Base-by-base conservation (phyloP, 257 asterid genomes). In the Jacaranda mimosifolia region DNA sequence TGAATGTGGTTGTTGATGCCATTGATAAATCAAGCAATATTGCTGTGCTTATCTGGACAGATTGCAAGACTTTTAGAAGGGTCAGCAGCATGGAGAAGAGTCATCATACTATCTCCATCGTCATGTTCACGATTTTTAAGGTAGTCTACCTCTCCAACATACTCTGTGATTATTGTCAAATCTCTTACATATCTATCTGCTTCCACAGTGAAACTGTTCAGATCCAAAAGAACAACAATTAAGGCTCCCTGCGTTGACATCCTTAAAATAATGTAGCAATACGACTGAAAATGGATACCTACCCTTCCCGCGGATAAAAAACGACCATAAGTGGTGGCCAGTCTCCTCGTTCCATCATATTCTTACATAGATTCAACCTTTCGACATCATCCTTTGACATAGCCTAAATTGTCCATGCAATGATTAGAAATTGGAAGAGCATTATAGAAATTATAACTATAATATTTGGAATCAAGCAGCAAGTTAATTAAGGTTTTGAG, bases 31-130 rank as follows among this genome's bases (percentile, higher is more conserved):
- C 98, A 89, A 69, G 99, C 99, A 57, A 95, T 93, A 74, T 93
- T 95, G 55, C 99, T 91, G 5, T 84, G 89, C 76, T 88, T 89
- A 73, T 96, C 98, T 0, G 99, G 99, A 45, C 98, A 90, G 74
- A 96, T 91, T 78, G 91, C 97, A 0, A 96, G 94, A 73, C 88
- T 88, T 67, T 84, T 90, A 9, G 89, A 90, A 71, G 96, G 84
- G 75, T 89, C 87, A 14, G 87, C 70, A 9, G 99, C 88, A 46
- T 73, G 82, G 70, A 96, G 91, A 68, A 96, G 98, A 70, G 98
- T 90, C 99, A 93, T 96, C 89, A 91, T 93, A 89, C 99, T 93
- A 83, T 96, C 98, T 18, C 99, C 97, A 76, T 87, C 92, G 67
- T 96, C 94, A 35, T 85, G 63, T 79, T 91, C 92, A 0, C 96